Evolutionary conservation across 2,329 filamentous ascomycete genomes (phyloP).

Genomic region (Harringtonia aguacate): DNA sequence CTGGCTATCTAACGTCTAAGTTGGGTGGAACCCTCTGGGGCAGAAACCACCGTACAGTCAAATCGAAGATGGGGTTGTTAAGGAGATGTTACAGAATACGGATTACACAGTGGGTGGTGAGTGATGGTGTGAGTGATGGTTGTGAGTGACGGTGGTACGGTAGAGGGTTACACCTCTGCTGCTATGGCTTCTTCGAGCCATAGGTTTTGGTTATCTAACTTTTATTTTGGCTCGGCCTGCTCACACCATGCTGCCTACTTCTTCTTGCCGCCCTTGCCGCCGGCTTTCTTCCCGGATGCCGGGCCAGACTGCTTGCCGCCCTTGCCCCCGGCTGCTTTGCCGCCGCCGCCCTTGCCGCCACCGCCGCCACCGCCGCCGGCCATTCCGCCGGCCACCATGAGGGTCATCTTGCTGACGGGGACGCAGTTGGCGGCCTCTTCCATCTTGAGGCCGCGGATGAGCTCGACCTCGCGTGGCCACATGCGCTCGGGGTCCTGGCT

Average conservation of each 20-base stretch:
- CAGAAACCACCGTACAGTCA: too few relatives aligned
- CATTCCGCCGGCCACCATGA: conserved; percentile 56
- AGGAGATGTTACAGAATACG: too few relatives aligned
- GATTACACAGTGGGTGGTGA: too few relatives aligned
- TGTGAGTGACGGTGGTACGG: too few relatives aligned
- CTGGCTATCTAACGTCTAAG: too few relatives aligned
- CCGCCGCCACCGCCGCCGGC: conserved; percentile 29
- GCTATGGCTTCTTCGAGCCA: too few relatives aligned
- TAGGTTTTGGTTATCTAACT: not conserved
- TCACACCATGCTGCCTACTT: not conserved
- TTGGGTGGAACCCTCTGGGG: too few relatives aligned
- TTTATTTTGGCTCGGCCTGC: not conserved
- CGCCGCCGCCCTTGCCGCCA: conserved; percentile 19
- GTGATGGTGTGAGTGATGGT: too few relatives aligned
- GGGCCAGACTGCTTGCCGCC: not conserved
- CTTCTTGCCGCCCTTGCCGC: conserved; percentile 1
- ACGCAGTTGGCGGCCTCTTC: conserved; percentile 73
- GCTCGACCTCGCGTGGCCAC: conserved; percentile 77
- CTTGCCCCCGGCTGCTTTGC: conserved; percentile 25
- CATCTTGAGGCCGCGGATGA: conserved; percentile 70
- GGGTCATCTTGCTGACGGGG: conserved; percentile 67
- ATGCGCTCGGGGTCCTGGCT: conserved; percentile 59
- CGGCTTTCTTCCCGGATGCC: not conserved
- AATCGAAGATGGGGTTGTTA: too few relatives aligned
- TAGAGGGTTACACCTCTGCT: too few relatives aligned